Conservation (phyloP, 2,329 filamentous ascomycete species). For the Fusarium temperatum region DNA sequence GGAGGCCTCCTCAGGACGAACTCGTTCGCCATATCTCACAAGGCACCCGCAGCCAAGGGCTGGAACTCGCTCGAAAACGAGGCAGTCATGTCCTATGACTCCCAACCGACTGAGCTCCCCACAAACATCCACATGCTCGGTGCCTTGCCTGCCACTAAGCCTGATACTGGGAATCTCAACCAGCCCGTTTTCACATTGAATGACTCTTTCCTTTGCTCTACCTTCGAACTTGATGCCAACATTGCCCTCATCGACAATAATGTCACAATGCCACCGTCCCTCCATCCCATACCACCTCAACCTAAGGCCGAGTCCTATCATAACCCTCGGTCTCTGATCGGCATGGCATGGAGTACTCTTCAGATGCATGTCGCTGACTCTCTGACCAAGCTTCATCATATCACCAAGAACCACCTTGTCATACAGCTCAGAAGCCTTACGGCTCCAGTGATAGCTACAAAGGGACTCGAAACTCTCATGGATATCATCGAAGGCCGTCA, state of each 20-base stretch:
- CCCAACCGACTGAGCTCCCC: slow-evolving; percentile 53
- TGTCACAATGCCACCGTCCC: slow-evolving; percentile 31
- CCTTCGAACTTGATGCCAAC: slow-evolving; percentile 49
- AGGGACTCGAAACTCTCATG: slow-evolving; percentile 54
- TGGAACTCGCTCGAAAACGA: slow-evolving; percentile 42
- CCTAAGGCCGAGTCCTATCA: slow-evolving; percentile 40
- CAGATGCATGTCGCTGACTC: slow-evolving; percentile 58
- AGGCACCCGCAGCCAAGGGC: slow-evolving; percentile 37
- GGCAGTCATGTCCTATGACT: slow-evolving; percentile 41
- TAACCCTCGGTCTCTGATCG: slow-evolving; percentile 50
- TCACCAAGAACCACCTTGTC: slow-evolving; percentile 54
- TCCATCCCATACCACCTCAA: slow-evolving; percentile 22
- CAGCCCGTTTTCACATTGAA: slow-evolving; percentile 50
- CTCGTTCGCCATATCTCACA: slow-evolving; percentile 34
- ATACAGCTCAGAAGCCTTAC: slow-evolving; percentile 52
- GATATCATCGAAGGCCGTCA: slow-evolving; percentile 51
- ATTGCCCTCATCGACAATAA: slow-evolving; percentile 48
- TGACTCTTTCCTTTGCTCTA: slow-evolving; percentile 45
- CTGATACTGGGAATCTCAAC: slow-evolving; percentile 46
- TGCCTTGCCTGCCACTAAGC: slow-evolving; percentile 42
- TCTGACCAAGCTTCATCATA: slow-evolving; percentile 51
- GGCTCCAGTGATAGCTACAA: slow-evolving; percentile 49
- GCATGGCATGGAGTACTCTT: slow-evolving; percentile 56
- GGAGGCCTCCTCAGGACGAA: slow-evolving; percentile 43
- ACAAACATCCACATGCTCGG: slow-evolving; percentile 52